Percentiles rank a stretch among this genome's conserved stretches.
These are phyloP conservation scores for Rhododendron vialii DNA, from an alignment of 148 eudicot genomes.

Conservation along the genomic window DNA sequence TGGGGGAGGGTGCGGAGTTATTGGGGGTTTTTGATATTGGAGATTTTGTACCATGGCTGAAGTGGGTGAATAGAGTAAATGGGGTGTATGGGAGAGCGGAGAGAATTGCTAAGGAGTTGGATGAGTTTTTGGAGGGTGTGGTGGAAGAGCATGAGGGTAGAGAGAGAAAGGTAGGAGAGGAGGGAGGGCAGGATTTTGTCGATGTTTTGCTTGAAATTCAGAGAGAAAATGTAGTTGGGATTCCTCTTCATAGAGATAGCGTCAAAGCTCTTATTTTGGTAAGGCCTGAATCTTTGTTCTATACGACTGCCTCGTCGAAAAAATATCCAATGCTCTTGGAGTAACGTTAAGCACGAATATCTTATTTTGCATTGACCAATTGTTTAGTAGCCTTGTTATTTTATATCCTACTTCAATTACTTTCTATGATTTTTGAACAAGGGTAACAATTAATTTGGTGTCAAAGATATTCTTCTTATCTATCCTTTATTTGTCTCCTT, in stretches of 20 bases:
- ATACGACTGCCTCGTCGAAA: no score
- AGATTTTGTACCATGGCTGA: background rate
- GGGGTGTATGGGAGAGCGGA: slow-evolving; percentile 14
- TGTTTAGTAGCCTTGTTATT: no score
- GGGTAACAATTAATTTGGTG: no score
- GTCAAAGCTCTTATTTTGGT: background rate
- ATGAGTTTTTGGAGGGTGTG: background rate
- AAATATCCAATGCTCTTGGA: no score
- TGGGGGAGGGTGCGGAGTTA: background rate
- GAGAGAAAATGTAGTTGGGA: background rate
- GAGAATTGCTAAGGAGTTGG: slow-evolving; percentile 22
- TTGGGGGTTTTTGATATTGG: background rate
- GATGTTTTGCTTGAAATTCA: background rate
- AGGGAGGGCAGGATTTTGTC: background rate
- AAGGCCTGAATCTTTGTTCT: background rate
- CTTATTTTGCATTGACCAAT: no score
- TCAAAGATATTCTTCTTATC: no score
- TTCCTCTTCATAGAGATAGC: slow-evolving; percentile 25
- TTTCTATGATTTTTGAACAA: no score
- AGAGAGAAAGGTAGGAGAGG: background rate
- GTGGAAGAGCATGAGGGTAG: background rate
- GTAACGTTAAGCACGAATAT: no score
- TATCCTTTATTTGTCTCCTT: no score
- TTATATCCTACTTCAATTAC: no score
- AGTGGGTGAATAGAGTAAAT: slow-evolving; percentile 1